Evolutionary conservation across 805 yeast species (phyloP).

Genomic region (Candida gorgasii): DNA sequence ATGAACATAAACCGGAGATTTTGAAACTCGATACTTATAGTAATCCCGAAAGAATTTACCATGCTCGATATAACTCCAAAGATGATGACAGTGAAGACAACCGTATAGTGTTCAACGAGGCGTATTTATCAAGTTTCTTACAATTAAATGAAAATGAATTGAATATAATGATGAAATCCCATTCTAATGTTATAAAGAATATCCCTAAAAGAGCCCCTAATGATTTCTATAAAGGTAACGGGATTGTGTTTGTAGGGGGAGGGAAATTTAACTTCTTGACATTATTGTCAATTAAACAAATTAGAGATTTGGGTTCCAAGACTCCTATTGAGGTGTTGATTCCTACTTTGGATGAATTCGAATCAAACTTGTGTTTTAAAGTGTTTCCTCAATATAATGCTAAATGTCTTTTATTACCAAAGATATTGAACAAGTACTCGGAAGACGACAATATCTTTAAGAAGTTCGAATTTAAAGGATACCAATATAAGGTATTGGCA

Average conservation of each 20-base stretch:
- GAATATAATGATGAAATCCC: slow-evolving; percentile 46
- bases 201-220: slow-evolving; percentile 44
- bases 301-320: slow-evolving; percentile 65
- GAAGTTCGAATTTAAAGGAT: slow-evolving; percentile 43
- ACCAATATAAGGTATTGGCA: slow-evolving; percentile 45
- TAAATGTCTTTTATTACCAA: slow-evolving; percentile 38
- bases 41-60: slow-evolving; percentile 49
- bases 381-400: slow-evolving; percentile 42
- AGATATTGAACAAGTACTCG: slow-evolving; percentile 21
- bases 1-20: slow-evolving; percentile 47
- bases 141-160: slow-evolving; percentile 46
- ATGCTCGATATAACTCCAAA: slow-evolving; percentile 48
- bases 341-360: slow-evolving; percentile 70
- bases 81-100: slow-evolving; percentile 29
- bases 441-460: slow-evolving; percentile 22
- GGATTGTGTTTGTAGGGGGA: slow-evolving; percentile 76
- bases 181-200: slow-evolving; percentile 42
- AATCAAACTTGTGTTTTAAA: slow-evolving; percentile 53
- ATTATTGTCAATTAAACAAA: slow-evolving; percentile 59
- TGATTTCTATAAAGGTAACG: slow-evolving; percentile 46
- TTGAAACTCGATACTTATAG: slow-evolving; percentile 44
- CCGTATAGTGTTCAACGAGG: slow-evolving; percentile 48
- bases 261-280: slow-evolving; percentile 76
- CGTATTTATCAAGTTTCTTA: slow-evolving; percentile 51
- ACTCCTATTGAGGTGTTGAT: slow-evolving; percentile 83